A percentile compares a stretch with the other conserved stretches of the same genome.
phyloP scores from a whole-genome alignment of 73 alveolate species.

The Tetrahymena borealis region DNA sequence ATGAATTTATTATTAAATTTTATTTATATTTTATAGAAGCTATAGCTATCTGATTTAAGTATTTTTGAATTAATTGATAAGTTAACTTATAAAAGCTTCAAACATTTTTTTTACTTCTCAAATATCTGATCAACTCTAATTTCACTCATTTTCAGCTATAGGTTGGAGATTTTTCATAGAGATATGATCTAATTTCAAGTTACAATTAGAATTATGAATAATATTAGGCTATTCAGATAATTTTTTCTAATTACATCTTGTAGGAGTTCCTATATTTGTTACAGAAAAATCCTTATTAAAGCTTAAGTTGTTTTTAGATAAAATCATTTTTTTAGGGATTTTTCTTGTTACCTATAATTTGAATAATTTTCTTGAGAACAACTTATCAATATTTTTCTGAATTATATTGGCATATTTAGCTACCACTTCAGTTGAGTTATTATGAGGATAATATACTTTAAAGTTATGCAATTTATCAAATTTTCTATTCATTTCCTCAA shows the following conservation, averaged over 20 bases:
- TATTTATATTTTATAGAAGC: too few relatives aligned
- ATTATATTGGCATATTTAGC: neutral
- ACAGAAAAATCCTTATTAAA: neutral
- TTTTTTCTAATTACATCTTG: neutral
- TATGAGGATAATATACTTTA: neutral
- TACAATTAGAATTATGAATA: too few relatives aligned
- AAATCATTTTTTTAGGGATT: neutral
- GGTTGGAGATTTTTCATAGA: neutral
- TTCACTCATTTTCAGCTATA: too few relatives aligned
- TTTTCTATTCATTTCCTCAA: neutral
- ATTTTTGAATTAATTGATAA: too few relatives aligned
- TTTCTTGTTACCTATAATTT: neutral
- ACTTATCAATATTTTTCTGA: neutral
- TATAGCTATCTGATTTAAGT: too few relatives aligned
- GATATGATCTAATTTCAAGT: too few relatives aligned
- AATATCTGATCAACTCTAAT: too few relatives aligned
- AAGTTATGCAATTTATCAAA: neutral
- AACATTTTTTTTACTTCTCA: too few relatives aligned
- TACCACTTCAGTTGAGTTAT: neutral
- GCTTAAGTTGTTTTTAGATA: neutral
- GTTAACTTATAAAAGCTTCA: too few relatives aligned
- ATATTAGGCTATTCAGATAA: neutral
- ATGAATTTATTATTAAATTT: too few relatives aligned
- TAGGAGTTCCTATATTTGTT: neutral
- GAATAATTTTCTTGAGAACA: neutral